phyloP scores from a whole-genome alignment of 2,329 filamentous ascomycete genomes.

The Sporothrix luriei region DNA sequence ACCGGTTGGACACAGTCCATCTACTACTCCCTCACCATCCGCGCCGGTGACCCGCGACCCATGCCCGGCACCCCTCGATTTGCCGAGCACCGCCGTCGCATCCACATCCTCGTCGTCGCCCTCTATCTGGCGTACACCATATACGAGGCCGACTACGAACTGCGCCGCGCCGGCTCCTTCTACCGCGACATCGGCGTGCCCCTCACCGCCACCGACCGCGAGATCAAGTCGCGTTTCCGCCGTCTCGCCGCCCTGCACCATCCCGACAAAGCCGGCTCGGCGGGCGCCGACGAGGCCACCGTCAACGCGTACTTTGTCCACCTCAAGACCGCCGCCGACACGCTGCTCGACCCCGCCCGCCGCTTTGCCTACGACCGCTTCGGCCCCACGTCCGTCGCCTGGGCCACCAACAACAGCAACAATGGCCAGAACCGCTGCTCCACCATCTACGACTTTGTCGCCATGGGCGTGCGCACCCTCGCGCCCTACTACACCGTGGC shows the following conservation, averaged over 20 bases:
- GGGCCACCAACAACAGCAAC: constrained; percentile 48
- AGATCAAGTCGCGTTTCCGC: constrained; percentile 83
- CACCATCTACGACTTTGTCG: constrained; percentile 73
- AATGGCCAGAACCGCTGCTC: constrained; percentile 51
- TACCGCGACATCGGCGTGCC: constrained; percentile 76
- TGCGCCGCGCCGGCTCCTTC: constrained; percentile 72
- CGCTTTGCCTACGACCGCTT: constrained; percentile 90
- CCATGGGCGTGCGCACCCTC: constrained; percentile 61
- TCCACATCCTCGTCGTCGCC: constrained; percentile 80
- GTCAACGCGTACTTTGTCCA: constrained; percentile 68
- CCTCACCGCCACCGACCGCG: constrained; percentile 68
- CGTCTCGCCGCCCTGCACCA: constrained; percentile 72
- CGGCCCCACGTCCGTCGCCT: constrained; percentile 69
- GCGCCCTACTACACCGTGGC: constrained; percentile 64
- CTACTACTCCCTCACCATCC: constrained; percentile 86
- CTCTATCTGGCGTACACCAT: constrained; percentile 88
- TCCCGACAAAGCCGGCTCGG: constrained; percentile 72
- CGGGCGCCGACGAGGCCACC: constrained; percentile 42
- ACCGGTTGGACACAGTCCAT: constrained; percentile 76
- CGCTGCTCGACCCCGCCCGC: constrained; percentile 71
- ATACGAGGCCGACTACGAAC: constrained; percentile 84
- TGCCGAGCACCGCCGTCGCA: constrained; percentile 73
- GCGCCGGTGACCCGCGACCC: constrained; percentile 82
- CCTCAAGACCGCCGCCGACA: constrained; percentile 81
- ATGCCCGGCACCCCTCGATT: constrained; percentile 69